phyloP scores from a whole-genome alignment of 2,329 filamentous ascomycete species.

The Domatiomyces catenatus region DNA sequence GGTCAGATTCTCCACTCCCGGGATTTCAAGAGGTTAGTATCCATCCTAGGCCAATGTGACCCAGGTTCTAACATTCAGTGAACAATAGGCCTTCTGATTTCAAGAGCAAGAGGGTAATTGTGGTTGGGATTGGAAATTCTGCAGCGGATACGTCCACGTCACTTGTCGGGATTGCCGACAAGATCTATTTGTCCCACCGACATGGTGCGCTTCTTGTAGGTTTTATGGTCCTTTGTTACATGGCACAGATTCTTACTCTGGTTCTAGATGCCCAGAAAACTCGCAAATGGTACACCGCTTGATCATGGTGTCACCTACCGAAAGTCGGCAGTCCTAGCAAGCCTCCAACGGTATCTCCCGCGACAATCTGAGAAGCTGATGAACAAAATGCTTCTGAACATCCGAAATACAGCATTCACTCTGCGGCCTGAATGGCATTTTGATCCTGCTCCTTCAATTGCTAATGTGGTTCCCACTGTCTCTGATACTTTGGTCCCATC shows the following conservation, averaged over 20 bases:
- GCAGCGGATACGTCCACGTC: constrained; percentile 17
- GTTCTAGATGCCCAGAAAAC: constrained; percentile 9
- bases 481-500: constrained; percentile 19
- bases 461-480: constrained; percentile 20
- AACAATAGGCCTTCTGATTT: constrained; percentile 7
- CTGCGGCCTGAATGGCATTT: constrained; percentile 17
- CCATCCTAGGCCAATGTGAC: neutral
- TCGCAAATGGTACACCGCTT: constrained; percentile 10
- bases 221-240: neutral
- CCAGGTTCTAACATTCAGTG: neutral
- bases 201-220: constrained; percentile 12
- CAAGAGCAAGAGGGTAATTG: constrained; percentile 13
- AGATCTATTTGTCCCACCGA: constrained; percentile 16
- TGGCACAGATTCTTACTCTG: neutral
- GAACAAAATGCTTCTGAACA: constrained; percentile 6
- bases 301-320: constrained; percentile 15
- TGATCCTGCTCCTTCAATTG: constrained; percentile 17
- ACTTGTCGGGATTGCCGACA: constrained; percentile 11
- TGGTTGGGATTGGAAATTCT: constrained; percentile 18
- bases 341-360: constrained; percentile 6
- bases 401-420: constrained; percentile 5
- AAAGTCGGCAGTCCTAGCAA: constrained; percentile 6
- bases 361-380: constrained; percentile 3
- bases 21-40: constrained; percentile 12
- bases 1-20: constrained; percentile 15